These are phyloP conservation scores for Talaromyces piceae DNA, from an alignment of 2,329 filamentous ascomycete genomes.

Conservation along the genomic window DNA sequence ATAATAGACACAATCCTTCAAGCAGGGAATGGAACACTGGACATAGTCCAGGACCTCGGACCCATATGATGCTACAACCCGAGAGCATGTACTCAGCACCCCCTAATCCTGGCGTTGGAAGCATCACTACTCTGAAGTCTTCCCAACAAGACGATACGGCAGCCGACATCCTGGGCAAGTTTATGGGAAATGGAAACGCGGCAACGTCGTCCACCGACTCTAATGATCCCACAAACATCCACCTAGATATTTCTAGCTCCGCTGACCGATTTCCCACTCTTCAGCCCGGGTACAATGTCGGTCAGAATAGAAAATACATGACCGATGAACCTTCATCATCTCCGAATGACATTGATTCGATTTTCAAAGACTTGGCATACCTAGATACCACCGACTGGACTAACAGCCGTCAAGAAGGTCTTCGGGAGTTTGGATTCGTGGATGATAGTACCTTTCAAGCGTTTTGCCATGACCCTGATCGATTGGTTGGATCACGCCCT, in stretches of 20 bases:
- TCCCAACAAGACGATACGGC: constrained; percentile 7
- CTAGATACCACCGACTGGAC: constrained; percentile 40
- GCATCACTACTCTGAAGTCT: not conserved
- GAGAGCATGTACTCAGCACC: constrained; percentile 2
- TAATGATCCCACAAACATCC: constrained; percentile 7
- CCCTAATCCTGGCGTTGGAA: not conserved
- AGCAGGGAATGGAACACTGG: not conserved
- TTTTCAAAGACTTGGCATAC: constrained; percentile 40
- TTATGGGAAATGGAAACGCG: constrained; percentile 8
- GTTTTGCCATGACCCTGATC: constrained; percentile 39
- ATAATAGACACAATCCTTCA: not conserved
- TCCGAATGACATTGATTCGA: constrained; percentile 32
- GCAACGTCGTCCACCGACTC: constrained; percentile 11
- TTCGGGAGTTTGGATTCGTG: constrained; percentile 39
- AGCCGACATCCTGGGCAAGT: constrained; percentile 16
- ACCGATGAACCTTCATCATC: constrained; percentile 10
- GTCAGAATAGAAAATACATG: constrained; percentile 8
- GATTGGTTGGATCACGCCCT: constrained; percentile 29
- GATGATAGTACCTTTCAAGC: constrained; percentile 38
- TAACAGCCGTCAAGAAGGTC: constrained; percentile 31
- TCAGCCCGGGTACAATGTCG: not conserved
- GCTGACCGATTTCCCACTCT: not conserved
- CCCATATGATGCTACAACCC: not conserved
- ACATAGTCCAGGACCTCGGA: not conserved
- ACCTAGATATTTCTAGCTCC: constrained; percentile 7